Conservation (phyloP, 805 yeast genomes). For the Blastobotrys muscicola region DNA sequence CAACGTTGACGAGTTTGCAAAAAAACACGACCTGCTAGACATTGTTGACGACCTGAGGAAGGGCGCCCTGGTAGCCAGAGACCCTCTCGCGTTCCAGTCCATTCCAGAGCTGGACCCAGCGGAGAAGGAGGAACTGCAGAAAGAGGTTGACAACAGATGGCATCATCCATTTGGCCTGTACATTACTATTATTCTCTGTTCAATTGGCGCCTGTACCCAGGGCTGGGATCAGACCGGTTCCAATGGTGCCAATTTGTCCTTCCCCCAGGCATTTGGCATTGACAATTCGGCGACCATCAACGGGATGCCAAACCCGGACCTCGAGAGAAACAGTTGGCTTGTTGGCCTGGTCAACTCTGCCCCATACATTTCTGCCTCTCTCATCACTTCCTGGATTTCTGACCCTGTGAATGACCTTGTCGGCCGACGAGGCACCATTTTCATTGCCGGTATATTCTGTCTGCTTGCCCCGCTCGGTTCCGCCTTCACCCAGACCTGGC, state of each 20-base stretch:
- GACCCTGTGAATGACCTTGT: conserved; percentile 39
- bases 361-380: conserved; percentile 50
- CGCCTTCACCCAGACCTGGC: conserved; percentile 49
- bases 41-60: conserved; percentile 19
- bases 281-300: conserved; percentile 15
- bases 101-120: conserved; percentile 26
- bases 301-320: conserved; percentile 28
- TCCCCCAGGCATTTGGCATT: conserved; percentile 27
- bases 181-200: conserved; percentile 45
- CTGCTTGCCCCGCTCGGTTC: conserved; percentile 46
- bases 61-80: conserved; percentile 52
- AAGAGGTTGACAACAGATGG: conserved; percentile 40
- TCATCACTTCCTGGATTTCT: conserved; percentile 46
- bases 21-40: conserved; percentile 18
- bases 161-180: conserved; percentile 32
- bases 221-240: conserved; percentile 68
- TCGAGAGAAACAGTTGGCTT: conserved; percentile 40
- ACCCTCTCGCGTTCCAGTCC: conserved; percentile 32
- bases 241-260: conserved; percentile 52
- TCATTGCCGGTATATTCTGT: conserved; percentile 46
- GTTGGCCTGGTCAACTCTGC: conserved; percentile 56
- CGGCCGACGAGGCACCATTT: conserved; percentile 53
- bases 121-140: conserved; percentile 27
- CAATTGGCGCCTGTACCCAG: conserved; percentile 57
- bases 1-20: conserved; percentile 19